These are phyloP conservation scores for Cynara cardunculus DNA, from an alignment of 129 eudicot genomes.

Conservation along the genomic window DNA sequence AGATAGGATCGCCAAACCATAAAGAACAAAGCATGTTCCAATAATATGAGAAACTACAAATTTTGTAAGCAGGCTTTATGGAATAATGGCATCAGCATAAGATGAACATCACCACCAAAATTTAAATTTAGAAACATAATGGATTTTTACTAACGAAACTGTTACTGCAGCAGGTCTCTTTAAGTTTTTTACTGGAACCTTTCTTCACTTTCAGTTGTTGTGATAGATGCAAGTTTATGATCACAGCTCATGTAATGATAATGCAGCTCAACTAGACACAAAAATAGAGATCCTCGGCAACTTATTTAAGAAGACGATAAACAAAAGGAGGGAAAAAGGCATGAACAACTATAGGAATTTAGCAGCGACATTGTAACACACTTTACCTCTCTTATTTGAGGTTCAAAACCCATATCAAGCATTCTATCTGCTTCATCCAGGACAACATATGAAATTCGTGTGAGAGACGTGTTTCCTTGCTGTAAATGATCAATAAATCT, in stretches of 20 bases:
- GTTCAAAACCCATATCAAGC: slow-evolving; percentile 97
- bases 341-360: slow-evolving; percentile 2
- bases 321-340: background rate
- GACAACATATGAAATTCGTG: slow-evolving; percentile 73
- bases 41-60: background rate
- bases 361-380: background rate
- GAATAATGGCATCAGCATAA: background rate
- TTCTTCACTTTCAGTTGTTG: background rate
- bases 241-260: background rate
- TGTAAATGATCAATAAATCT: slow-evolving; percentile 90
- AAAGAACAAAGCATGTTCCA: background rate
- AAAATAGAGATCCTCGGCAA: background rate
- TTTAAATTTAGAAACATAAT: background rate
- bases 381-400: slow-evolving; percentile 80
- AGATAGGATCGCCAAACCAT: background rate
- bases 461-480: slow-evolving; percentile 80
- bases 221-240: background rate
- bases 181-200: background rate
- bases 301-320: background rate
- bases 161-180: slow-evolving; percentile 1
- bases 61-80: background rate
- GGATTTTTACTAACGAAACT: background rate
- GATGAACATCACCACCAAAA: background rate
- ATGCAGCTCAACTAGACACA: slow-evolving; percentile 6
- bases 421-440: slow-evolving; percentile 91